A percentile compares a stretch with the other conserved stretches of the same genome.
These are phyloP conservation scores for Sisymbrium irio DNA, from an alignment of 345 rosid genomes.

Conservation along the genomic window DNA sequence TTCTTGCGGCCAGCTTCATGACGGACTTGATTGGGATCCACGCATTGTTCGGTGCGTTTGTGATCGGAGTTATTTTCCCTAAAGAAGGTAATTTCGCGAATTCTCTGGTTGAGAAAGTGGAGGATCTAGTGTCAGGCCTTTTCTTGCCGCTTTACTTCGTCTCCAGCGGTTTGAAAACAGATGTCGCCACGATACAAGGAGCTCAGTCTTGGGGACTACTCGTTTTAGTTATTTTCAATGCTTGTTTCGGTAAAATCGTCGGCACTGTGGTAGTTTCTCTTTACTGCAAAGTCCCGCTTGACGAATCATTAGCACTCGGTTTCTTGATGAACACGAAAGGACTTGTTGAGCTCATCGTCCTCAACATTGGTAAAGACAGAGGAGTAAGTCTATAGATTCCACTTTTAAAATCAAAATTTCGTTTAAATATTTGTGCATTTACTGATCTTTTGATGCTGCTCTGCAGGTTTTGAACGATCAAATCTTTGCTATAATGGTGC, in stretches of 20 bases:
- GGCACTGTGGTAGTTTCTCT: conserved; percentile 49
- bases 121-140: conserved; percentile 51
- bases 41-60: conserved; percentile 51
- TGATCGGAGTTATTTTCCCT: conserved; percentile 52
- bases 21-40: conserved; percentile 61
- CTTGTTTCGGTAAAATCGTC: conserved; percentile 52
- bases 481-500: conserved; percentile 53
- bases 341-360: conserved; percentile 40
- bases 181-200: conserved; percentile 46
- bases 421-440: background rate
- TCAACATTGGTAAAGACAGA: conserved; percentile 60
- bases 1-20: conserved; percentile 48
- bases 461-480: conserved; percentile 56
- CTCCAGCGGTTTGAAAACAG: conserved; percentile 53
- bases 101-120: conserved; percentile 44
- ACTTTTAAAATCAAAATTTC: background rate
- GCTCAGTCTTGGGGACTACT: conserved; percentile 49
- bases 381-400: conserved; percentile 27
- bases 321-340: conserved; percentile 73
- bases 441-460: background rate
- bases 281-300: conserved; percentile 42
- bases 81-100: conserved; percentile 45
- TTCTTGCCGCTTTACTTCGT: conserved; percentile 58
- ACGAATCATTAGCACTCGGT: conserved; percentile 54
- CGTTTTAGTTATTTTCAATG: conserved; percentile 49